phyloP scores from a whole-genome alignment of 495 filamentous ascomycete species.

The Neurospora sp. region DNA sequence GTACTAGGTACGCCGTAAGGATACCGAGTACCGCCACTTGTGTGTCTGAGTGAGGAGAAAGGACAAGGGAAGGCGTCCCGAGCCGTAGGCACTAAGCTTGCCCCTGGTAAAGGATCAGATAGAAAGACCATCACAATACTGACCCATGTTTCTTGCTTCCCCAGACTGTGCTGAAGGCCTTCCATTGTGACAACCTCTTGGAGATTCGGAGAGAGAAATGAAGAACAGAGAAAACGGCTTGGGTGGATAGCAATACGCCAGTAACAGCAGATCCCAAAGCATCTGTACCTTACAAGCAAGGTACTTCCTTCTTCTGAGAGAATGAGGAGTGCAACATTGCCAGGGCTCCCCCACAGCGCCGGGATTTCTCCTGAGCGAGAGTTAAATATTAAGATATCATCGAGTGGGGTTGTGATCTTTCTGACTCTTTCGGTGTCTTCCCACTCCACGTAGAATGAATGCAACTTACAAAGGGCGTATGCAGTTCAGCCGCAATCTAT shows the following conservation, averaged over 20 bases:
- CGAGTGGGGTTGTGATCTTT: background rate
- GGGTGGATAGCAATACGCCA: background rate
- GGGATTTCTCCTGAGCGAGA: background rate
- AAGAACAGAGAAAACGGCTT: background rate
- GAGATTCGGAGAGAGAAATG: background rate
- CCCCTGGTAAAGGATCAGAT: background rate
- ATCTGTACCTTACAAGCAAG: background rate
- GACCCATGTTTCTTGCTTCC: background rate
- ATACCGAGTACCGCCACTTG: background rate
- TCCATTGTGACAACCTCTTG: background rate
- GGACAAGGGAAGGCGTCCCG: background rate
- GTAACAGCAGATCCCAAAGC: background rate
- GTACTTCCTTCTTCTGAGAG: background rate
- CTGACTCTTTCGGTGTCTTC: background rate
- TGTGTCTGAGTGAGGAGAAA: background rate
- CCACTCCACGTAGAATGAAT: background rate
- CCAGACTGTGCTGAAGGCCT: background rate
- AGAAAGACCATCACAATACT: background rate
- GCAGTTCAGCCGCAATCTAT: background rate
- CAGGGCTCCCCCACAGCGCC: background rate
- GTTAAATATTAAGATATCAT: background rate
- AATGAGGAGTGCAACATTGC: background rate
- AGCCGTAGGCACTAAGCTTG: background rate
- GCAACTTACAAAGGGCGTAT: background rate
- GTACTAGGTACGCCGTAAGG: background rate